A percentile compares a stretch with the other conserved stretches of the same genome.
Evolutionary conservation across 1,284 basidiomycete species (phyloP).

Genomic region (Sutorius eximius): DNA sequence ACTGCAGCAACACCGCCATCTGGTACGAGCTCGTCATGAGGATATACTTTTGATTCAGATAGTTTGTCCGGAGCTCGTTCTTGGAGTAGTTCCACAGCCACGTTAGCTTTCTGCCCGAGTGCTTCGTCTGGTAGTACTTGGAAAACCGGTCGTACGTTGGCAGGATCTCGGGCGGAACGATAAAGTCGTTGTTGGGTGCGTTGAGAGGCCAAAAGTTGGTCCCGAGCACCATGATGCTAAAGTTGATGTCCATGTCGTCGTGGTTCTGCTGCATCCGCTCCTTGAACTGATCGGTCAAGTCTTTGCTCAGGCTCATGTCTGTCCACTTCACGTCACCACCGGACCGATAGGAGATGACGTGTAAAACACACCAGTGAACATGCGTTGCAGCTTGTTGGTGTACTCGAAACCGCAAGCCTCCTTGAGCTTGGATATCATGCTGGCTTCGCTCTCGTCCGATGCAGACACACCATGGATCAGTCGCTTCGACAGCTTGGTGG

Average conservation of each 20-base stretch:
- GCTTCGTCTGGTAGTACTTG: conserved; percentile 92
- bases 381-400: conserved; percentile 95
- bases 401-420: conserved; percentile 99
- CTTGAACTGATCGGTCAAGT: conserved; percentile 96
- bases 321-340: conserved; percentile 7
- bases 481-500: conserved; percentile 93
- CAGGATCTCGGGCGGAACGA: conserved; percentile 85
- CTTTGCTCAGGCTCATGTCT: conserved; percentile 97
- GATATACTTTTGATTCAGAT: conserved; percentile 93
- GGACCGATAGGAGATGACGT: neutral
- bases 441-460: conserved; percentile 95
- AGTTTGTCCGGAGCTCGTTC: conserved; percentile 93
- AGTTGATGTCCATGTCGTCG: conserved; percentile 85
- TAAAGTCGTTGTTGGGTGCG: conserved; percentile 82
- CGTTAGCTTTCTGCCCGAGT: conserved; percentile 91
- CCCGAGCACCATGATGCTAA: conserved; percentile 91
- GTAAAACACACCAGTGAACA: conserved; percentile 83
- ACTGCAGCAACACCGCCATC: conserved; percentile 92
- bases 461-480: conserved; percentile 92
- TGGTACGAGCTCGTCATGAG: conserved; percentile 96
- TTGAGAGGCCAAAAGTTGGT: conserved; percentile 97
- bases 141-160: conserved; percentile 91
- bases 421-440: conserved; percentile 99
- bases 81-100: conserved; percentile 99
- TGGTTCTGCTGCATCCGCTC: conserved; percentile 88